Base-by-base conservation (phyloP, 495 filamentous ascomycete genomes). In the Aspergillus wentii region DNA sequence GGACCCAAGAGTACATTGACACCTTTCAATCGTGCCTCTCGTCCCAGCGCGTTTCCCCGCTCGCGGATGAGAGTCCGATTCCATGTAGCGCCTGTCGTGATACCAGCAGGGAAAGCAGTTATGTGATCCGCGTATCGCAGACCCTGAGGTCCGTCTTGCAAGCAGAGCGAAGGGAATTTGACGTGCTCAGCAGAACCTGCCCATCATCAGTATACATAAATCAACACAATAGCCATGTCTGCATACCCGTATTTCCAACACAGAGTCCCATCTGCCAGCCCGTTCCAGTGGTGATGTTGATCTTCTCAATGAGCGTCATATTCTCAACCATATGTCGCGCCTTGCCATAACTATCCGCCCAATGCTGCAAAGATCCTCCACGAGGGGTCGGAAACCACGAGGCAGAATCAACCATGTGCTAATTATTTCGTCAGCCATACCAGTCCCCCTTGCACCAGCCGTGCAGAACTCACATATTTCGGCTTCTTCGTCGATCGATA, bases 261-360 rank as follows among this genome's bases (percentile, higher is more conserved):
- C 89, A 92, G 32, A 88, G 69, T 0, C 83, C 88, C 83, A 91
- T 91, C 56, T 75, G 67, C 91, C 90, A 96, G 6, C 92, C 91
- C 0, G 80, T 89, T 1, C 91, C 91, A 0, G 90, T 95, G 0
- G 92, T 96, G 46, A 96, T 71, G 58, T 96, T 96, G 38, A 98
- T 85, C 58, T 96, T 98, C 55, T 95, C 91, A 18, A 83, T 68
- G 25, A 98, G 61, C 8, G 78, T 87, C 91, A 98, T 95, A 54
- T 75, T 72, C 35, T 65, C 56, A 0, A 96, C 92, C 65, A 98
- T 57, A 40, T 69, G 71, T 29, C 81, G 77, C 0, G 92, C 92
- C 56, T 94, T 94, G 17, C 63, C 57, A 56, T 95, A 98, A 44
- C 82, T 85, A 27, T 81, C 78, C 14, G 75, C 73, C 92, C 92